Evolutionary conservation across 495 filamentous ascomycete genomes (phyloP), one percentile per base, ranked within the genome.

Genomic region (Hypomontagnella submonticulosa): DNA sequence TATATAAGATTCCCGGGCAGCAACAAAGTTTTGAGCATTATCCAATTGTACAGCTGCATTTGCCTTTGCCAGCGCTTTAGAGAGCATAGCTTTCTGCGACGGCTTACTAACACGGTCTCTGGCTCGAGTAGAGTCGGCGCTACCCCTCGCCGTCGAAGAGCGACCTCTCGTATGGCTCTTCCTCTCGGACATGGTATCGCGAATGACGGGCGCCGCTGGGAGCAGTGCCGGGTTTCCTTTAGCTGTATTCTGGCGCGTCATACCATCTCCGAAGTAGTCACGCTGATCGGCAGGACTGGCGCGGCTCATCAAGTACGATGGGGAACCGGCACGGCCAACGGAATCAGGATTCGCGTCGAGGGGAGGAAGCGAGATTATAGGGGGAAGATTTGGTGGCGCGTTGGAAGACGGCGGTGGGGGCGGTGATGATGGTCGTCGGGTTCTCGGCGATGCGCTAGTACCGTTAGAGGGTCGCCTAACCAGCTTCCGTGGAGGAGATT

Each of bases 21-120:
- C 93, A 75, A 93, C 92, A 68, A 92, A 92, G 71, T 97, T 97
- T 72, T 93, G 90, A 1, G 91, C 93, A 80, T 97, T 96, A 76
- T 99, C 95, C 12, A 98, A 84, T 47, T 96, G 83, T 5, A 99
- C 95, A 6, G 95, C 95, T 27, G 92, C 93, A 67, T 98, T 97
- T 44, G 95, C 95, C 74, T 97, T 97, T 71, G 94, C 88, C 37
- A 99, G 79, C 4, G 95, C 95, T 71, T 90, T 93, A 3, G 93
- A 96, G 12, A 99, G 82, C 92, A 97, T 98, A n/a, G 87, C 88
- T 78, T 96, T 97, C 74, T 97, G 91, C 0, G 91, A 92, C 12
- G 74, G 75, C 57, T 81, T 83, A 27, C 49, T 68, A 9, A 65
- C 53, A 75, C 83, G 57, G 69, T 74, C 71, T 57, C 64, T 72